These are phyloP conservation scores for Sherardia arvensis DNA, from an alignment of 257 asterid genomes.

Conservation along the genomic window DNA sequence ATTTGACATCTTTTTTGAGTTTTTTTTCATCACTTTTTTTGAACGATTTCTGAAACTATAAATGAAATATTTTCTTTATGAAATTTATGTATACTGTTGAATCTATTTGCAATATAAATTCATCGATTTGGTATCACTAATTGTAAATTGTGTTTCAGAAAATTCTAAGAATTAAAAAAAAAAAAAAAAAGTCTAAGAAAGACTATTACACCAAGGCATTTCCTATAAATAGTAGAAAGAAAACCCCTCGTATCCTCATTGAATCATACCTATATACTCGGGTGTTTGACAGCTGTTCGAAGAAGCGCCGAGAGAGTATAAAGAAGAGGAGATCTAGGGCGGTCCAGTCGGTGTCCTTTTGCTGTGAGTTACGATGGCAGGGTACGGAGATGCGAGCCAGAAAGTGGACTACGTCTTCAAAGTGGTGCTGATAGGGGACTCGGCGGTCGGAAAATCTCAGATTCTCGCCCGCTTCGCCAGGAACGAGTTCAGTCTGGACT, in stretches of 20 bases:
- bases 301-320: too few species aligned
- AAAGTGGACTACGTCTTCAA: conserved; percentile 73
- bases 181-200: too few species aligned
- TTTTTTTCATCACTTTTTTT: too few species aligned
- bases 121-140: too few species aligned
- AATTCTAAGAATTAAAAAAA: too few species aligned
- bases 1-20: too few species aligned
- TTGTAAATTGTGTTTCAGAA: too few species aligned
- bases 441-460: conserved; percentile 81
- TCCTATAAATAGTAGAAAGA: neutral
- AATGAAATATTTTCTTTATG: too few species aligned
- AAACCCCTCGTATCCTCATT: neutral
- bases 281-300: neutral
- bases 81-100: too few species aligned
- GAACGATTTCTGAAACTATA: too few species aligned
- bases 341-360: neutral
- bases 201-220: too few species aligned
- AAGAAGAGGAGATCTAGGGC: neutral
- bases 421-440: conserved; percentile 76
- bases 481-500: conserved; percentile 74
- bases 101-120: too few species aligned
- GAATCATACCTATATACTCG: neutral
- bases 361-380: conserved; percentile 18
- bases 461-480: conserved; percentile 67
- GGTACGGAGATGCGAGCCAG: conserved; percentile 48